Conservation (phyloP, 805 yeast species). For the Komagataella populi region DNA sequence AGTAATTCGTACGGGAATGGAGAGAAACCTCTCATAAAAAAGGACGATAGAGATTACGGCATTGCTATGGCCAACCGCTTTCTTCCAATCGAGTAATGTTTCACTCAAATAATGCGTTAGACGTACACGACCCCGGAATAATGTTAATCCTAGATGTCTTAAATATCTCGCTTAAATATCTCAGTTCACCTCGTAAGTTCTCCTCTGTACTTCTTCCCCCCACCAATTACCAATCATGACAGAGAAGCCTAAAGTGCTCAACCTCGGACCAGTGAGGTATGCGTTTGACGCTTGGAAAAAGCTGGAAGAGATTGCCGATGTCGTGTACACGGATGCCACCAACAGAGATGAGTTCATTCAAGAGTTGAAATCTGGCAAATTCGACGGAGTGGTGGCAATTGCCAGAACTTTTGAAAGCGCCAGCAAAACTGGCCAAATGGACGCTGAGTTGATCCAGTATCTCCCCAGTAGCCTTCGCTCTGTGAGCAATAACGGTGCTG, state of each 20-base stretch:
- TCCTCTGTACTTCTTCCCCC: conserved; percentile 3
- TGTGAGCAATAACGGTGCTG: conserved; percentile 41
- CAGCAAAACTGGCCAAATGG: conserved; percentile 25
- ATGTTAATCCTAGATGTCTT: neutral
- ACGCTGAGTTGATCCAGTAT: conserved; percentile 24
- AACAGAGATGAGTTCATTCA: conserved; percentile 25
- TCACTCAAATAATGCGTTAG: neutral
- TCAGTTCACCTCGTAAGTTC: neutral
- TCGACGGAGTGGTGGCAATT: conserved; percentile 21
- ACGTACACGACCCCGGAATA: neutral
- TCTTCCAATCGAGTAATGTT: neutral
- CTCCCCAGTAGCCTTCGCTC: conserved; percentile 25
- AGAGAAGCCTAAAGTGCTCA: conserved; percentile 43
- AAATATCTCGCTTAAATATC: neutral
- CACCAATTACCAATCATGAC: conserved; percentile 5
- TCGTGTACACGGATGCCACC: conserved; percentile 28
- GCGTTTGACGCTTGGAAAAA: conserved; percentile 60
- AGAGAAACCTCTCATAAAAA: neutral
- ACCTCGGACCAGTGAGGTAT: conserved; percentile 46
- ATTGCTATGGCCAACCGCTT: neutral
- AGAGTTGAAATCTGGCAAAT: conserved; percentile 22
- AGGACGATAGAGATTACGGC: neutral
- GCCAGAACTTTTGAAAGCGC: conserved; percentile 28
- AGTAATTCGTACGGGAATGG: neutral
- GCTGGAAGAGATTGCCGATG: conserved; percentile 29